Conservation (phyloP, 2,329 filamentous ascomycete species). For the Gaeumannomyces tritici region DNA sequence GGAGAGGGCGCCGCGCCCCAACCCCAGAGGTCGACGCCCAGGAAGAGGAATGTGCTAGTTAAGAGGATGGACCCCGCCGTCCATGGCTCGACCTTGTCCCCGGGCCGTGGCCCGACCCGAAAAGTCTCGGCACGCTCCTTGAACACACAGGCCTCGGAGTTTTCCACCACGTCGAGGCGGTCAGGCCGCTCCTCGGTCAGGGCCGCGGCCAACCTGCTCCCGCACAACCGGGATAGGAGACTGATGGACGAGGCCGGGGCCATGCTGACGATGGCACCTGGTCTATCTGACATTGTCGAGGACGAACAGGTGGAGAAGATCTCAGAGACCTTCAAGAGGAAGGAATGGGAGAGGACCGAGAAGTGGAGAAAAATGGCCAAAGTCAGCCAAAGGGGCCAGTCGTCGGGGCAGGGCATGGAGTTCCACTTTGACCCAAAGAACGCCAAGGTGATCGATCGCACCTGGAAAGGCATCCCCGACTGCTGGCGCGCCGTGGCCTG, state of each 20-base stretch:
- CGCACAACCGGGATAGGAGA: slow-evolving; percentile 50
- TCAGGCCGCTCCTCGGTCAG: slow-evolving; percentile 47
- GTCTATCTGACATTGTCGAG: slow-evolving; percentile 44
- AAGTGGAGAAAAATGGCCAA: slow-evolving; percentile 62
- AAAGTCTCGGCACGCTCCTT: slow-evolving; percentile 50
- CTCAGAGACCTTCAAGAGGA: slow-evolving; percentile 47
- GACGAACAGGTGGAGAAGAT: slow-evolving; percentile 43
- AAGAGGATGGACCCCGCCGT: slow-evolving; percentile 26
- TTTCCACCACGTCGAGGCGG: slow-evolving; percentile 40
- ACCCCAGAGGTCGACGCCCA: slow-evolving; percentile 31
- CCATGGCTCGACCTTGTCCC: slow-evolving; percentile 24
- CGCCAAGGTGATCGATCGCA: slow-evolving; percentile 79
- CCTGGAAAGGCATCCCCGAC: slow-evolving; percentile 97
- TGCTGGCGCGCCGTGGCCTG: slow-evolving; percentile 89
- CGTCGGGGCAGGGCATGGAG: slow-evolving; percentile 48
- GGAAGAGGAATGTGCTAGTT: slow-evolving; percentile 34
- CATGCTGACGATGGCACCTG: slow-evolving; percentile 52
- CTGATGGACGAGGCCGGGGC: slow-evolving; percentile 58
- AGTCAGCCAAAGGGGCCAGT: slow-evolving; percentile 37
- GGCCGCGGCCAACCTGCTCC: slow-evolving; percentile 48
- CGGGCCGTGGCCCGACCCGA: slow-evolving; percentile 37
- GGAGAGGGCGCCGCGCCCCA: slow-evolving; percentile 13
- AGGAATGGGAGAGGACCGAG: slow-evolving; percentile 53
- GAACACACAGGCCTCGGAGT: slow-evolving; percentile 44
- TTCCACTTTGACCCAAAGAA: slow-evolving; percentile 75